Conservation (phyloP, 2,329 filamentous ascomycete genomes). For the Ophiostoma sp. region DNA sequence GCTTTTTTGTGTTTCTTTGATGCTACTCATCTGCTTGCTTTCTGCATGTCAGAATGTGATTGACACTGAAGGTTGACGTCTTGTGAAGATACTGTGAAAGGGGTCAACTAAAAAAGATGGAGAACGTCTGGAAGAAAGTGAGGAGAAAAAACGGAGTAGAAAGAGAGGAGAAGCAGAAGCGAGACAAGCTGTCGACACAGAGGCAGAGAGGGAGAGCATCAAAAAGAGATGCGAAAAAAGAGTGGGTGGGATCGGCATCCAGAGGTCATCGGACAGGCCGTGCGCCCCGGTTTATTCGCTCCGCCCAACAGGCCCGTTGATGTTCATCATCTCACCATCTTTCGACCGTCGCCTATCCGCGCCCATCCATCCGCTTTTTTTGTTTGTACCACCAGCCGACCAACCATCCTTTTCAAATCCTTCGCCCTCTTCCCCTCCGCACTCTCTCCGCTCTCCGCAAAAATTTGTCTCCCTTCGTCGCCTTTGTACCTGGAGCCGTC, state of each 20-base stretch:
- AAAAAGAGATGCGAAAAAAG: not conserved
- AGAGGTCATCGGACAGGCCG: constrained; percentile 16
- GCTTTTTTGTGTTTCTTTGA: not conserved
- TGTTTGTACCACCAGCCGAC: not conserved
- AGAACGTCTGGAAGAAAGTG: not conserved
- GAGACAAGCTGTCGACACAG: not conserved
- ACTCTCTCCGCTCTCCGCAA: constrained; percentile 5
- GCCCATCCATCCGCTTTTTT: not conserved
- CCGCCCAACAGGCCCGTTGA: not conserved
- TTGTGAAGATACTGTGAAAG: not conserved
- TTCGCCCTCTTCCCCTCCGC: not conserved
- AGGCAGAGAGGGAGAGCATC: not conserved
- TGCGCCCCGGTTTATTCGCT: constrained; percentile 11
- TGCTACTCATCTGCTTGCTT: not conserved
- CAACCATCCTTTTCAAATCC: not conserved
- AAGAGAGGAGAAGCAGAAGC: not conserved
- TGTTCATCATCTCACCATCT: not conserved
- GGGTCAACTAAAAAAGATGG: not conserved
- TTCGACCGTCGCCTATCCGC: not conserved
- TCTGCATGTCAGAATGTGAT: constrained; percentile 1
- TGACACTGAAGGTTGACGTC: not conserved
- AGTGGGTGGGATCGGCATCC: not conserved
- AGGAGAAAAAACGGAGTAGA: not conserved
- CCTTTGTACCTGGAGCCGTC: not conserved
- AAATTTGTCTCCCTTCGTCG: too few relatives aligned